Base-by-base conservation (phyloP, 2,329 filamentous ascomycete species). In the Hypomyces rosellus region DNA sequence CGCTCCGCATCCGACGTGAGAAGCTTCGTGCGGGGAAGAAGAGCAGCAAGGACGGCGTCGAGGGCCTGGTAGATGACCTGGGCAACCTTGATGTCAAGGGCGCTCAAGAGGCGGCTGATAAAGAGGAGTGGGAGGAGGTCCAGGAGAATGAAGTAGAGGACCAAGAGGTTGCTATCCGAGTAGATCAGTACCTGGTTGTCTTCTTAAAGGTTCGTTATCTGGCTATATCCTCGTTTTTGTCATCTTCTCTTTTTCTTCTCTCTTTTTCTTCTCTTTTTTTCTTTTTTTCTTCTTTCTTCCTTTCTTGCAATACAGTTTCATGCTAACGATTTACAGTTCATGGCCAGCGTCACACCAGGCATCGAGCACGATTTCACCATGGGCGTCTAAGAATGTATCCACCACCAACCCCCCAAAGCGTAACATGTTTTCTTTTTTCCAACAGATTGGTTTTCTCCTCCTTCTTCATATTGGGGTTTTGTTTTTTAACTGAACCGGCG, bases 351-450 rank as follows among this genome's bases (percentile, higher is more conserved):
- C 41, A 97, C 92, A 14, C 93, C 93, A 5, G 91, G 91, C 44
- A 97, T 99, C 68, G 92, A 97, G 71, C 89, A 96, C 68, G 92
- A 97, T 67, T 96, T 95, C 68, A 97, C 92, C 1, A 96, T 96
- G 90, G 88, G 89, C 5, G 85, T 96, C 37, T 96, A 75, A 76
- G 9, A 11, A 30, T 30, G 25, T 30, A 30, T 30, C 6, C 25
- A 30, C 25, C 40, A 14, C n/a, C 33, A 45, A n/a, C n/a, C 22
- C 6, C 30, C 34, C n/a, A 37, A 37, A 13, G 34, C 25, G 25
- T 36, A 18, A 42, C 40, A 42, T 42, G n/a, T 42, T 8, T 30
- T 42, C 40, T 42, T 42, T 20, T 41, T 41, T 41, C 13, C 39
- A n/a, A 30, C 25, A 30, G 9, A 11, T 30, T 30, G 25, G 25